phyloP scores from a whole-genome alignment of 176 grass and related monocot genomes.

The maize (Zea mays) region DNA sequence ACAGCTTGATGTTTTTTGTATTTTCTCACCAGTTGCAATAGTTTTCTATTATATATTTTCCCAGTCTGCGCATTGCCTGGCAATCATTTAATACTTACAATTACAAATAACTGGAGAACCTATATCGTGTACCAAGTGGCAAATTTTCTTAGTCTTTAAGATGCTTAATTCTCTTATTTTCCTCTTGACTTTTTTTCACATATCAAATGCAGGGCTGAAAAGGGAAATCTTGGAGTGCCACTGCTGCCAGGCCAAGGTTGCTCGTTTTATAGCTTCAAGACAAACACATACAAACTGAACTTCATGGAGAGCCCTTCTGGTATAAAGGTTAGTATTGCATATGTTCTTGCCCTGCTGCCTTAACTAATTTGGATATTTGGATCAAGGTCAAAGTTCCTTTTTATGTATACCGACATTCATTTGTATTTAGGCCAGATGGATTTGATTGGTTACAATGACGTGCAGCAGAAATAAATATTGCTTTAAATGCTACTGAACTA shows the following conservation, averaged over 20 bases:
- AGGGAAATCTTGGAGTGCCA: constrained; percentile 80
- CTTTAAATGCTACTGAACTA: background rate
- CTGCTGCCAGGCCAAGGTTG: constrained; percentile 80
- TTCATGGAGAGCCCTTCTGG: constrained; percentile 95
- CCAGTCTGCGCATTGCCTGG: background rate
- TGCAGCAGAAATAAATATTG: background rate
- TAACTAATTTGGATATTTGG: background rate
- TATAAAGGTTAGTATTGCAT: constrained; percentile 63
- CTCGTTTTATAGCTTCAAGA: constrained; percentile 86
- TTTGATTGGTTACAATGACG: background rate
- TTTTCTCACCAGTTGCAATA: background rate
- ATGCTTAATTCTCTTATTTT: background rate
- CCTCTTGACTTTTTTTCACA: background rate
- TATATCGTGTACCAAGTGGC: background rate
- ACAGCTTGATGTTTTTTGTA: background rate
- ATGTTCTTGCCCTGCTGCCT: background rate
- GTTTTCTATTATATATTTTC: too few species aligned
- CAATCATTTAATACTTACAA: background rate
- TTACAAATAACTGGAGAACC: background rate
- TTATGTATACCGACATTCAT: background rate
- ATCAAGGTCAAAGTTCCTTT: background rate
- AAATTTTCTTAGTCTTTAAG: background rate
- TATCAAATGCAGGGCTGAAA: constrained; percentile 56
- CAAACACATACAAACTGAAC: constrained; percentile 89
- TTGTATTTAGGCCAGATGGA: background rate